A percentile compares a stretch with the other conserved stretches of the same genome.
phyloP scores from a whole-genome alignment of 2,329 filamentous ascomycete species.

The Penicillium sclerotiorum region DNA sequence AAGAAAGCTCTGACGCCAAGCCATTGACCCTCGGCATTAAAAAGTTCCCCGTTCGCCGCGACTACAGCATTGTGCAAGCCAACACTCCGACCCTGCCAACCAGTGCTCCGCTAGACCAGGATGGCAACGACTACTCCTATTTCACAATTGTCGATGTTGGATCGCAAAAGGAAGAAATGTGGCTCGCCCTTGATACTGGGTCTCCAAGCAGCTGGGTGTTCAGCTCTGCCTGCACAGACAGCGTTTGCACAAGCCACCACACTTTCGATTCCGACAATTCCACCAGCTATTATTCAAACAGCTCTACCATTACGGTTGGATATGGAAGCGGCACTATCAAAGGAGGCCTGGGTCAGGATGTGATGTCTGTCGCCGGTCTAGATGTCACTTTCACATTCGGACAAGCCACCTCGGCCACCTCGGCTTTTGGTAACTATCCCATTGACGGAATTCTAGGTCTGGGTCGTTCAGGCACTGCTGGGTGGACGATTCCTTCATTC shows the following conservation, averaged over 20 bases:
- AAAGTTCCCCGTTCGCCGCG: slow-evolving; percentile 44
- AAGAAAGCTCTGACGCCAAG: slow-evolving; percentile 22
- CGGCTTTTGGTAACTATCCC: slow-evolving; percentile 75
- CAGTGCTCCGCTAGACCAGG: slow-evolving; percentile 56
- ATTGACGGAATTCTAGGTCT: slow-evolving; percentile 88
- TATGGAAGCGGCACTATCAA: slow-evolving; percentile 78
- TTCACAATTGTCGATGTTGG: slow-evolving; percentile 56
- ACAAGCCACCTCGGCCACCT: slow-evolving; percentile 69
- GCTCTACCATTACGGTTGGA: slow-evolving; percentile 61
- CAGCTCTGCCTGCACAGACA: slow-evolving; percentile 66
- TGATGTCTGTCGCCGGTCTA: slow-evolving; percentile 66
- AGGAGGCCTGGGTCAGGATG: slow-evolving; percentile 69
- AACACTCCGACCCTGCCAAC: slow-evolving; percentile 45
- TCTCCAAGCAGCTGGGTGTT: slow-evolving; percentile 80
- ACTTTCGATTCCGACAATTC: slow-evolving; percentile 70
- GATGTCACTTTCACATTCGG: slow-evolving; percentile 70
- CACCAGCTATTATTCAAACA: slow-evolving; percentile 57
- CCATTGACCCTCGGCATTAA: slow-evolving; percentile 41
- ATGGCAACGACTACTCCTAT: slow-evolving; percentile 59
- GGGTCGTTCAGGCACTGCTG: slow-evolving; percentile 62
- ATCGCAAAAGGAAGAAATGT: slow-evolving; percentile 53
- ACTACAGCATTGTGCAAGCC: slow-evolving; percentile 50
- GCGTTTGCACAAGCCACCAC: slow-evolving; percentile 70
- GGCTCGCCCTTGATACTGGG: slow-evolving; percentile 58
- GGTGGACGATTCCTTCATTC: slow-evolving; percentile 61